Conservation (phyloP, 306 rosid genomes). For the Vigna mungo region DNA sequence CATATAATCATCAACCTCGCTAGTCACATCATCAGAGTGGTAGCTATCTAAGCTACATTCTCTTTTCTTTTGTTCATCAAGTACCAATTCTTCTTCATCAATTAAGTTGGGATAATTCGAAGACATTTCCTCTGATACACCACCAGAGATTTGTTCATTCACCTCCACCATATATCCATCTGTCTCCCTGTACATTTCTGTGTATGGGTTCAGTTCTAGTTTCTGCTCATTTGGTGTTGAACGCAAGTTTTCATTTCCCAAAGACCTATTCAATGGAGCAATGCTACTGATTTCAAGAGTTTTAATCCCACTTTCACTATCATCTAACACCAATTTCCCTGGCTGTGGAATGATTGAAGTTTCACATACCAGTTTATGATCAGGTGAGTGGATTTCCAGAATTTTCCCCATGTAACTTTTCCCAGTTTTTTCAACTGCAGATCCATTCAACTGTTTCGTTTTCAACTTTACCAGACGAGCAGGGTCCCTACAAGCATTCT, state of each 20-base stretch:
- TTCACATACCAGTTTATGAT: conserved; percentile 65
- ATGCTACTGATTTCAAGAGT: conserved; percentile 74
- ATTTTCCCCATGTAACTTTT: conserved; percentile 87
- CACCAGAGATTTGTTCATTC: conserved; percentile 54
- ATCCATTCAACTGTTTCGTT: conserved; percentile 73
- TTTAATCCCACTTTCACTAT: conserved; percentile 67
- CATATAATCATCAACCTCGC: conserved; percentile 88
- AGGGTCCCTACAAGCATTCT: conserved; percentile 76
- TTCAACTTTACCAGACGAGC: conserved; percentile 80
- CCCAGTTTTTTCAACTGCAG: conserved; percentile 64
- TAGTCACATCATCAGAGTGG: conserved; percentile 69
- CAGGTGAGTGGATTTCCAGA: conserved; percentile 68
- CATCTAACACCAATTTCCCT: conserved; percentile 48
- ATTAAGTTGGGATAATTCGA: conserved; percentile 47
- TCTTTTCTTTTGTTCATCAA: conserved; percentile 57
- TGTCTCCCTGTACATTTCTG: conserved; percentile 43
- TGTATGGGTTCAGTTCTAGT: conserved; percentile 47
- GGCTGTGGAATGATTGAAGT: conserved; percentile 56
- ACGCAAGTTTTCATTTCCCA: conserved; percentile 52
- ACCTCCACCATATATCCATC: conserved; percentile 50
- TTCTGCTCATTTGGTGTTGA: conserved; percentile 64
- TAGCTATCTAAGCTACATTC: conserved; percentile 59
- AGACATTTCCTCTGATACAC: conserved; percentile 52
- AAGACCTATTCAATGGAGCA: conserved; percentile 61
- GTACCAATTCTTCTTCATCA: conserved; percentile 51